A percentile compares a stretch with the other conserved stretches of the same genome.
phyloP scores from a whole-genome alignment of 371 early-diverging fungal species.

The Mortierella sp. region DNA sequence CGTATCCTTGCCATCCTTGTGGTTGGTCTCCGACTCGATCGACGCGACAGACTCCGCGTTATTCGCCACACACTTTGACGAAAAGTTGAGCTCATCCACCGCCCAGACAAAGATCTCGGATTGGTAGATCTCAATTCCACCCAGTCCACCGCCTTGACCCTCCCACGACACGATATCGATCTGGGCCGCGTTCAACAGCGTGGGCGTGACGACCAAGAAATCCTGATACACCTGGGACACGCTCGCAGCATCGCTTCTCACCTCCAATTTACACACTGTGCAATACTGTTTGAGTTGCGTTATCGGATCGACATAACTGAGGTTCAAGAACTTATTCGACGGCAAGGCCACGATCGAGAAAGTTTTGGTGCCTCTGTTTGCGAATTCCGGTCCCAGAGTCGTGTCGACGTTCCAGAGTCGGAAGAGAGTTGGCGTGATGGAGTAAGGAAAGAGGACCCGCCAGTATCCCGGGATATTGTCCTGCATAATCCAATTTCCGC shows the following conservation, averaged over 20 bases:
- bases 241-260: neutral
- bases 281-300: conserved; percentile 63
- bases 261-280: conserved; percentile 68
- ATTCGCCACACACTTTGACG: conserved; percentile 31
- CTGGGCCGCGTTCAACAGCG: conserved; percentile 65
- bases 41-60: conserved; percentile 31
- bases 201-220: conserved; percentile 65
- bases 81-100: conserved; percentile 45
- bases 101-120: conserved; percentile 68
- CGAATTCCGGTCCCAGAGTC: conserved; percentile 23
- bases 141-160: conserved; percentile 80
- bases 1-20: conserved; percentile 23
- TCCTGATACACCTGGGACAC: conserved; percentile 64
- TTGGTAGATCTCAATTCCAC: conserved; percentile 77
- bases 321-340: conserved; percentile 63
- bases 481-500: conserved; percentile 74
- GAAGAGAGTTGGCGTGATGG: conserved; percentile 75
- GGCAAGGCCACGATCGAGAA: conserved; percentile 68
- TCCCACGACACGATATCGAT: conserved; percentile 80
- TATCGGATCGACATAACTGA: conserved; percentile 75
- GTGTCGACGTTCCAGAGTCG: conserved; percentile 73
- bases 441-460: conserved; percentile 70
- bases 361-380: conserved; percentile 75
- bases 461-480: conserved; percentile 76
- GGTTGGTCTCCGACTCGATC: conserved; percentile 57